These are phyloP conservation scores for Aspergillus thermomutatus DNA, from an alignment of 2,329 filamentous ascomycete genomes.

Conservation along the genomic window DNA sequence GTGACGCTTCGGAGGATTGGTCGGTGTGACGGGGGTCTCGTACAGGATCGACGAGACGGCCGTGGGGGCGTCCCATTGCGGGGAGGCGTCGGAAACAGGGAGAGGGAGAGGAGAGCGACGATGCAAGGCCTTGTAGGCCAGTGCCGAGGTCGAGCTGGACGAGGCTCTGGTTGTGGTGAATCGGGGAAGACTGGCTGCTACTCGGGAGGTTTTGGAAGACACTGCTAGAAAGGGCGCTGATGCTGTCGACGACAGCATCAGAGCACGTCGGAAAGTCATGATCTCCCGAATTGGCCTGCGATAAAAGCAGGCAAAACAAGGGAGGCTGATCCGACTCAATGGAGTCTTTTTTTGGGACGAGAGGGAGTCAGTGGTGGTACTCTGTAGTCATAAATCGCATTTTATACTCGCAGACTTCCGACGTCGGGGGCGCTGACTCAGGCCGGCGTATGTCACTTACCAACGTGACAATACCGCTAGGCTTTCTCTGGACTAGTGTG, in stretches of 20 bases:
- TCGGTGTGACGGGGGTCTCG: slow-evolving; percentile 85
- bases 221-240: slow-evolving; percentile 28
- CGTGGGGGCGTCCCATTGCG: slow-evolving; percentile 83
- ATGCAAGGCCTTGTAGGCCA: slow-evolving; percentile 96
- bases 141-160: slow-evolving; percentile 75
- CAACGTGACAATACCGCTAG: slow-evolving; percentile 10
- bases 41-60: slow-evolving; percentile 98
- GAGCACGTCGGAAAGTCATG: slow-evolving; percentile 40
- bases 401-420: slow-evolving; percentile 21
- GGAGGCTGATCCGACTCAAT: slow-evolving; percentile 11
- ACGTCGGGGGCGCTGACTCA: slow-evolving; percentile 38
- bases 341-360: slow-evolving; percentile 17
- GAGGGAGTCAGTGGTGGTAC: neutral
- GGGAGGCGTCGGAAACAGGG: slow-evolving; percentile 68
- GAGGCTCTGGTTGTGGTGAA: slow-evolving; percentile 32
- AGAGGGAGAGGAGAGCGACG: slow-evolving; percentile 83
- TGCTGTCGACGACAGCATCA: slow-evolving; percentile 31
- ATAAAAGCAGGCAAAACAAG: slow-evolving; percentile 9
- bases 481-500: slow-evolving; percentile 12
- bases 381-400: neutral
- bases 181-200: slow-evolving; percentile 25
- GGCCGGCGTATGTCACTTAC: slow-evolving; percentile 8
- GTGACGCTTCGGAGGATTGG: slow-evolving; percentile 84
- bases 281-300: slow-evolving; percentile 15
- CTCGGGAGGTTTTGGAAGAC: slow-evolving; percentile 26